phyloP scores from a whole-genome alignment of 805 yeast species.

The Komagataella mondaviorum region DNA sequence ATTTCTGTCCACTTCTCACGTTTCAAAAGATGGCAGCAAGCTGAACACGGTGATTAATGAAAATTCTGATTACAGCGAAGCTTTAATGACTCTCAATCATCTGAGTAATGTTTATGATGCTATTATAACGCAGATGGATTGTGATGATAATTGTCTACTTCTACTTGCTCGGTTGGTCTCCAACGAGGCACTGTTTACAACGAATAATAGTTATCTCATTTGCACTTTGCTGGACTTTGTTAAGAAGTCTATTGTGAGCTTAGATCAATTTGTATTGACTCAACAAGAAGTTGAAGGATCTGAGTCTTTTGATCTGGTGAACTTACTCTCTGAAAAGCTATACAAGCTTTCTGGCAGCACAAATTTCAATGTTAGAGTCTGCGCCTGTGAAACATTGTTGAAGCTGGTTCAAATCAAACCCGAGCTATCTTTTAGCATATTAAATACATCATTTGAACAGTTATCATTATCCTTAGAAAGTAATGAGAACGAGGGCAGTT shows the following conservation, averaged over 20 bases:
- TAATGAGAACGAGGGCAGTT: constrained; percentile 11
- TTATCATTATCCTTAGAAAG: constrained; percentile 21
- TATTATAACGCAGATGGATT: constrained; percentile 16
- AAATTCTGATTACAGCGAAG: constrained; percentile 6
- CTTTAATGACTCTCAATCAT: constrained; percentile 12
- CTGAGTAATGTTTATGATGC: constrained; percentile 15
- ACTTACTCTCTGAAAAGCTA: constrained; percentile 19
- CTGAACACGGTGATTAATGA: background rate
- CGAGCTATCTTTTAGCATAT: constrained; percentile 12
- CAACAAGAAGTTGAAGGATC: constrained; percentile 9
- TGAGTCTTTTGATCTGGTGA: constrained; percentile 11
- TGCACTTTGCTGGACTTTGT: constrained; percentile 14
- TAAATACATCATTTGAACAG: constrained; percentile 21
- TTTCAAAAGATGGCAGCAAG: background rate
- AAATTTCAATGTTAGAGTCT: constrained; percentile 25
- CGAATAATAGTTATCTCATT: constrained; percentile 3
- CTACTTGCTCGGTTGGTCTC: constrained; percentile 5
- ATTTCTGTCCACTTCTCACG: background rate
- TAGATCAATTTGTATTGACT: constrained; percentile 18
- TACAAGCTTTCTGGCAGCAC: constrained; percentile 22
- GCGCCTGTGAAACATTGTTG: constrained; percentile 22
- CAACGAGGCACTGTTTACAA: background rate
- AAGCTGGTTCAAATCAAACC: constrained; percentile 20
- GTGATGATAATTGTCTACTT: constrained; percentile 20
- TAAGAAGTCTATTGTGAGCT: constrained; percentile 13